Evolutionary conservation across 2,329 filamentous ascomycete genomes (phyloP).

Genomic region (Fusarium incarnatum): DNA sequence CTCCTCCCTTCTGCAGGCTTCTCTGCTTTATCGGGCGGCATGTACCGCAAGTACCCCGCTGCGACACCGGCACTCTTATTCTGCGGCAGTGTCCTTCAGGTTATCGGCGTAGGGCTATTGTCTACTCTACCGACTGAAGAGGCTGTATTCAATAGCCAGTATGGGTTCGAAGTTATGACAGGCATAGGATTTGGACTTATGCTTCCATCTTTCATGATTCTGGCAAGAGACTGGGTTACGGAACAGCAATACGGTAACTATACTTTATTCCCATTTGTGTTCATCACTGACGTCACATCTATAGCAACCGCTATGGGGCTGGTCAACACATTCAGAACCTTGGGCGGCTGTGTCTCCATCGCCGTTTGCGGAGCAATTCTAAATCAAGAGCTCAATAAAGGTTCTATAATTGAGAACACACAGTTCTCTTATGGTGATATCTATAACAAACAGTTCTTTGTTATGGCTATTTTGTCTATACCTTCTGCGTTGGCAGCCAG

Average conservation of each 20-base stretch:
- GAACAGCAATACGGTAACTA: not conserved
- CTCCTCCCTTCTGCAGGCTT: not conserved
- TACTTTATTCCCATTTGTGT: no score
- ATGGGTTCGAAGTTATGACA: not conserved
- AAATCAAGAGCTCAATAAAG: not conserved
- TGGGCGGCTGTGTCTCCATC: not conserved
- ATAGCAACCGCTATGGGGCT: not conserved
- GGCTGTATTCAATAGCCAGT: not conserved
- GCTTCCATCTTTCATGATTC: not conserved
- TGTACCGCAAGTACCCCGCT: not conserved
- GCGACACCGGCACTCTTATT: not conserved
- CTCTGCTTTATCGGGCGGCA: not conserved
- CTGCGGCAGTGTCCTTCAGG: not conserved
- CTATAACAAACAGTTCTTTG: not conserved
- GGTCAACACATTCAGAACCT: not conserved
- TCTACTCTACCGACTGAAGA: not conserved
- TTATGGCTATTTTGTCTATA: not conserved
- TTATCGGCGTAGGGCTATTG: not conserved
- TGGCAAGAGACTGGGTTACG: not conserved
- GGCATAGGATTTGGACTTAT: not conserved
- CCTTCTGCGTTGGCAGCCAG: not conserved
- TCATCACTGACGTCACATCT: not conserved
- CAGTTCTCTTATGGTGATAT: not conserved
- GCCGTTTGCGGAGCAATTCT: not conserved
- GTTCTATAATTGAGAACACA: accelerated